Percentiles rank a stretch among this genome's conserved stretches.
phyloP scores from a whole-genome alignment of 306 rosid genomes.

The Cicer bijugum region DNA sequence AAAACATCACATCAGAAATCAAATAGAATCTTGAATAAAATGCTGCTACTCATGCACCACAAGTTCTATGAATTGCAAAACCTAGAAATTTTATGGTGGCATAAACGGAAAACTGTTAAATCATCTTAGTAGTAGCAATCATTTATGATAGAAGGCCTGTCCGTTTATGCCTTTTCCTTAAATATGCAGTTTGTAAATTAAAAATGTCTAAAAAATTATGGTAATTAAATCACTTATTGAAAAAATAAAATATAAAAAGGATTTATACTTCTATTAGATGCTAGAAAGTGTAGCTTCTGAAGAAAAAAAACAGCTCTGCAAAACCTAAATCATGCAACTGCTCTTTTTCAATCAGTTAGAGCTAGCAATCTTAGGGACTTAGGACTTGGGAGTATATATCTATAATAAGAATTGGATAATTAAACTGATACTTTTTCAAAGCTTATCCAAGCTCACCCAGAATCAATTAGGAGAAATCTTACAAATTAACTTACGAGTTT shows the following conservation, averaged over 20 bases:
- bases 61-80: constrained; percentile 22
- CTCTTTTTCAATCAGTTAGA: constrained; percentile 30
- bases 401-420: background rate
- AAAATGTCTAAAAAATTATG: background rate
- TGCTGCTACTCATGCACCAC: constrained; percentile 30
- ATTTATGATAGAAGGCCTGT: background rate
- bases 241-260: background rate
- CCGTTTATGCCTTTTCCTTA: background rate
- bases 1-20: constrained; percentile 50
- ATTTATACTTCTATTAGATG: background rate
- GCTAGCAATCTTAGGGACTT: constrained; percentile 6
- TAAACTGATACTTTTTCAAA: constrained; percentile 1
- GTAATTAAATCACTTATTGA: constrained; percentile 9
- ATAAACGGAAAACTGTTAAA: constrained; percentile 12
- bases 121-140: background rate
- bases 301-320: constrained; percentile 2
- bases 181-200: background rate
- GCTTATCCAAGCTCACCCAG: background rate
- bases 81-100: background rate
- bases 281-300: constrained; percentile 5
- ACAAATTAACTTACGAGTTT: background rate
- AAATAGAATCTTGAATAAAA: constrained; percentile 43
- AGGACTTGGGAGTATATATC: constrained; percentile 4
- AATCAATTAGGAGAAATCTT: background rate
- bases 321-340: constrained; percentile 6